Percentiles rank a stretch among this genome's conserved stretches.
These are phyloP conservation scores for Chlorociboria aeruginascens DNA, from an alignment of 495 filamentous ascomycete species.

Conservation along the genomic window DNA sequence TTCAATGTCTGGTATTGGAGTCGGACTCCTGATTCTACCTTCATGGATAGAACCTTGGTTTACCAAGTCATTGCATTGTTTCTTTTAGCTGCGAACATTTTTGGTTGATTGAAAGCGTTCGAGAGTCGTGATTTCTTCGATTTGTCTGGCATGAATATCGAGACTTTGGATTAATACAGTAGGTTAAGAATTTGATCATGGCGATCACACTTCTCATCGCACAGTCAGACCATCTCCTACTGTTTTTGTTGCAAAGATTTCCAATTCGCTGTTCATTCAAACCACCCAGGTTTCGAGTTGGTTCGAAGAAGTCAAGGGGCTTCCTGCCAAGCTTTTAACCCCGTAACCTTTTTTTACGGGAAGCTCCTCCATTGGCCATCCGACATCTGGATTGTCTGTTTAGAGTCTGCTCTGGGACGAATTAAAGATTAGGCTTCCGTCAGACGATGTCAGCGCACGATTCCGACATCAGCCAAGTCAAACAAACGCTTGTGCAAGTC, in stretches of 20 bases:
- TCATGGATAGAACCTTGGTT: not conserved
- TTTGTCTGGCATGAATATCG: too few relatives aligned
- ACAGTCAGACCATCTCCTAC: constrained; percentile 7
- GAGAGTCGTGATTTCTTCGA: too few relatives aligned
- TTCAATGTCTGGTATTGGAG: too few relatives aligned
- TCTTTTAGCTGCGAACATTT: not conserved
- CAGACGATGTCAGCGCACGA: constrained; percentile 11
- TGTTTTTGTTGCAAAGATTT: constrained; percentile 7
- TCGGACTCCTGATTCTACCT: too few relatives aligned
- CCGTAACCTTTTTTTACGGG: not conserved
- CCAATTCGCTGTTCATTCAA: constrained; percentile 7
- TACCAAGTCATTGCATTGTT: constrained; percentile 1
- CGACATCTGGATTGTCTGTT: not conserved
- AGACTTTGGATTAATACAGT: too few relatives aligned
- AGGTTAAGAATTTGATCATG: too few relatives aligned
- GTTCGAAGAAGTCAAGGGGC: constrained; percentile 12
- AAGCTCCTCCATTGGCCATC: constrained; percentile 2
- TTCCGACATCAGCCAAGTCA: constrained; percentile 11
- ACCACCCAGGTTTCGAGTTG: constrained; percentile 15
- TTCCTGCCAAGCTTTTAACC: constrained; percentile 1
- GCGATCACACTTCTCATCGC: too few relatives aligned
- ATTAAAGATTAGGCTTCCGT: not conserved
- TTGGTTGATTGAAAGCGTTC: too few relatives aligned
- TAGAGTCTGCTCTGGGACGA: not conserved
- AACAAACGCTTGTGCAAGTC: not conserved